Evolutionary conservation across 1,284 basidiomycete species (phyloP).

Genomic region (Pseudozyma sp.): DNA sequence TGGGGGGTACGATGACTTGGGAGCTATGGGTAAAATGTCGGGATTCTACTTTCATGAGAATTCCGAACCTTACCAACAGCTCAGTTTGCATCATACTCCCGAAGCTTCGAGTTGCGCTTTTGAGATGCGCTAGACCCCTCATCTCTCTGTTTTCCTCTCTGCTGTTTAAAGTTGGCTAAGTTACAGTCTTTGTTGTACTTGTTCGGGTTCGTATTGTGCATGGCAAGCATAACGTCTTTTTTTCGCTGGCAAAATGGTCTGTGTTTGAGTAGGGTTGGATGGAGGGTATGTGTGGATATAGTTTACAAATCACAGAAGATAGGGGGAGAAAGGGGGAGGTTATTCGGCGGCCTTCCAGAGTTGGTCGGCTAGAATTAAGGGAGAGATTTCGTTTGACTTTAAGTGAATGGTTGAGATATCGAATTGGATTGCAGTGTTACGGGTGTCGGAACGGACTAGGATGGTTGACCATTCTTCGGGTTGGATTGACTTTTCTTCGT

Average conservation of each 20-base stretch:
- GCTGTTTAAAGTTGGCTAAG: neutral
- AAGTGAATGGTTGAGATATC: constrained; percentile 41
- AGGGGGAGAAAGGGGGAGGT: neutral
- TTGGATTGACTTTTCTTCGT: neutral
- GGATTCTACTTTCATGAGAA: constrained; percentile 95
- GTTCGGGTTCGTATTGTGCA: neutral
- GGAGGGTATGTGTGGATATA: constrained; percentile 8
- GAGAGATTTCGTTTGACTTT: constrained; percentile 32
- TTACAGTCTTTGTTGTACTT: neutral
- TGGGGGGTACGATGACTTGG: constrained; percentile 34
- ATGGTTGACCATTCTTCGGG: constrained; percentile 43
- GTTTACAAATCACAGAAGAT: constrained; percentile 1
- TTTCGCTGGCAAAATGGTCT: too few species aligned
- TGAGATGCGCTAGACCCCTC: constrained; percentile 69
- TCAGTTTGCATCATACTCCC: constrained; percentile 71
- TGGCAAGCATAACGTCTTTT: too few species aligned
- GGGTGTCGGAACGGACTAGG: constrained; percentile 50
- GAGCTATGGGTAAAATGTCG: constrained; percentile 74
- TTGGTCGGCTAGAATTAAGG: constrained; percentile 48
- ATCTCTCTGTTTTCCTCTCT: neutral
- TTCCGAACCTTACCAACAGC: constrained; percentile 79
- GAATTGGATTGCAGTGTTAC: constrained; percentile 56
- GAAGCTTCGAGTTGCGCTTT: constrained; percentile 65
- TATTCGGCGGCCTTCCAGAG: constrained; percentile 58
- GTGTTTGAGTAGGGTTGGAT: too few species aligned